Base-by-base conservation (phyloP, 2,329 filamentous ascomycete species). In the Calycina marina region DNA sequence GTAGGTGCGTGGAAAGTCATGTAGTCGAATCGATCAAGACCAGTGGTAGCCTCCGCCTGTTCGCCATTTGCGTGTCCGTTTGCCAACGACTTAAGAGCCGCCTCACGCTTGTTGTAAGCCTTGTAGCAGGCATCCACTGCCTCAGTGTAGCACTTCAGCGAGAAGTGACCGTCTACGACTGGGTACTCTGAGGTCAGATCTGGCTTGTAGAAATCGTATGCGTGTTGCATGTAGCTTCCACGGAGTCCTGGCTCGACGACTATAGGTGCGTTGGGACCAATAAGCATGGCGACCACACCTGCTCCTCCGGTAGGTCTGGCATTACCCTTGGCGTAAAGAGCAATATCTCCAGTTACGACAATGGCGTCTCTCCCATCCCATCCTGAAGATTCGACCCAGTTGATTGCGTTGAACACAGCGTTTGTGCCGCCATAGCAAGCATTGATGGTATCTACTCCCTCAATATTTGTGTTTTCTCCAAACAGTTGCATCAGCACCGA, bases 131-230 rank as follows among this genome's bases (percentile, higher is more conserved):
- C 70, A 53, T 88, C 81, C 15, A 88, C 73, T 31, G 81, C 80
- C 62, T 81, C 70, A 42, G 67, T 80, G 61, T 88, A 88, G 69
- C 81, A 88, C 58, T 64, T 77, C 55, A 85, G 57, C 30, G 81
- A 88, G 67, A 75, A 85, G 57, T 86, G 80, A 39, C 81, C 81
- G 49, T 88, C 81, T 37, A 88, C 81, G 52, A 82, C 76, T 42
- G 81, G 81, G 62, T 88, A 88, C 61, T 88, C 81, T 69, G 77
- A 83, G 51, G 80, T 80, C 45, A 88, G 65, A 58, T 88, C 81
- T 50, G 81, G 80, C 74, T 88, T 88, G 73, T 84, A 88, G 58
- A 88, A 88, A 58, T 88, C 81, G 59, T 88, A 90, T 48, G 76
- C 77, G 61, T 88, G 81, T 57, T 76, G 67, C 74, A 86, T 77